A percentile compares a stretch with the other conserved stretches of the same genome.
Conservation (phyloP, 305 asterid genomes). For the Solanum chacoense region DNA sequence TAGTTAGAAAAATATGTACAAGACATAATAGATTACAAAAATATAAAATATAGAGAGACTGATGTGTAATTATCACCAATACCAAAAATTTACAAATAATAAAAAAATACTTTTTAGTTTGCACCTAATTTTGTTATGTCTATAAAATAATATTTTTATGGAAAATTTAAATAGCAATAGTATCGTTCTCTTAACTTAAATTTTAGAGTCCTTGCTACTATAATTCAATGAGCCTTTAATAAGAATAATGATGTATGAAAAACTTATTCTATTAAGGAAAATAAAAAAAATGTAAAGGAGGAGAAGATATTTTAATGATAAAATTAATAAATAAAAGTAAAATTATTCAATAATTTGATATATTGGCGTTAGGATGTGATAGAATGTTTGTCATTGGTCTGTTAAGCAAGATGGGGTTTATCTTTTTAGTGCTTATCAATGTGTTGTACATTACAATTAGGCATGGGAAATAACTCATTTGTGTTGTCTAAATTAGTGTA, state of each 20-base stretch:
- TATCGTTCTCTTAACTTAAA: background rate
- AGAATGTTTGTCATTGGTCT: background rate
- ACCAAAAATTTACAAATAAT: background rate
- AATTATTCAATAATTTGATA: background rate
- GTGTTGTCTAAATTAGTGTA: background rate
- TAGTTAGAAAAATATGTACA: background rate
- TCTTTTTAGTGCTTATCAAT: background rate
- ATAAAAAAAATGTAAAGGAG: background rate
- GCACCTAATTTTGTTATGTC: background rate
- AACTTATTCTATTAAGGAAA: background rate
- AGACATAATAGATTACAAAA: background rate
- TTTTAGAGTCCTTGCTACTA: background rate
- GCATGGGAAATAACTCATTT: background rate
- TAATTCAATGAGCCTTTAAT: background rate
- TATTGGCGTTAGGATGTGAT: background rate
- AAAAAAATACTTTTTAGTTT: too few relatives aligned
- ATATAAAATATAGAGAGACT: background rate
- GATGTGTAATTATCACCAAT: background rate
- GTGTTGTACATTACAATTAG: background rate
- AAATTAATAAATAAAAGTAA: too few relatives aligned
- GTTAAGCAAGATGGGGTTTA: background rate
- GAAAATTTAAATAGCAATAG: too few relatives aligned
- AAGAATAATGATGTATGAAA: background rate
- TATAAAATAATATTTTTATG: too few relatives aligned
- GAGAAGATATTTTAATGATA: background rate